These are phyloP conservation scores for Guadua angustifolia DNA, from an alignment of 176 grass and related monocot genomes.

Conservation along the genomic window DNA sequence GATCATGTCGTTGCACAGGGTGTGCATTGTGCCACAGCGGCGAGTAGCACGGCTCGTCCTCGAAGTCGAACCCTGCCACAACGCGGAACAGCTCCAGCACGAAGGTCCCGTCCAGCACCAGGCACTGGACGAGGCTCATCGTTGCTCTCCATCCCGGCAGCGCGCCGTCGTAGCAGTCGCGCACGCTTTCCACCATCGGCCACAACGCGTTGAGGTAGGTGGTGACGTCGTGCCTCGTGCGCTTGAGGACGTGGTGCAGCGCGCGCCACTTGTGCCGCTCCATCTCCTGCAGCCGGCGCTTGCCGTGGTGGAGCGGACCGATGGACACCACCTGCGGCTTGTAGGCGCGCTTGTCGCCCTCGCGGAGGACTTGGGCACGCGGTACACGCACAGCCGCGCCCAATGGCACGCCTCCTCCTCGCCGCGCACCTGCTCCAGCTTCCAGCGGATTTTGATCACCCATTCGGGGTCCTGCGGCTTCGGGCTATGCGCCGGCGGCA, in stretches of 20 bases:
- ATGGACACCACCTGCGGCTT: constrained; percentile 77
- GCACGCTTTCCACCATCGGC: constrained; percentile 56
- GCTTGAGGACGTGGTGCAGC: constrained; percentile 67
- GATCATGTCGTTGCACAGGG: constrained; percentile 85
- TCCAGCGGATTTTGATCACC: constrained; percentile 70
- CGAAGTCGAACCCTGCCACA: constrained; percentile 69
- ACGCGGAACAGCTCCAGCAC: constrained; percentile 82
- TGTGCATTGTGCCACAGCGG: constrained; percentile 72
- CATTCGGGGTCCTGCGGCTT: constrained; percentile 66
- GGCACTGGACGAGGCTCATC: constrained; percentile 57
- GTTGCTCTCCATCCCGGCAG: constrained; percentile 49
- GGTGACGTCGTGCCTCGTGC: constrained; percentile 63
- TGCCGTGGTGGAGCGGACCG: constrained; percentile 73
- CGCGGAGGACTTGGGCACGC: constrained; percentile 70
- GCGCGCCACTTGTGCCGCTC: constrained; percentile 94
- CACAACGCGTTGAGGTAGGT: constrained; percentile 54
- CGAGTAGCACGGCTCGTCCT: constrained; percentile 55
- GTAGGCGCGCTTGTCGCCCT: constrained; percentile 82
- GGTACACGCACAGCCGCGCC: constrained; percentile 82
- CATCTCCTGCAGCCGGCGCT: constrained; percentile 74
- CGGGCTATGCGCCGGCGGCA: constrained; percentile 41
- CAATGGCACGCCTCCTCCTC: constrained; percentile 63
- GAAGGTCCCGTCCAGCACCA: constrained; percentile 85
- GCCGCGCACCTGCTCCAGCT: constrained; percentile 60
- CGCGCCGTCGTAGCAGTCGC: constrained; percentile 74